A percentile compares a stretch with the other conserved stretches of the same genome.
Conservation (phyloP, 2,329 filamentous ascomycete species). For the Penicillium polonicum region DNA sequence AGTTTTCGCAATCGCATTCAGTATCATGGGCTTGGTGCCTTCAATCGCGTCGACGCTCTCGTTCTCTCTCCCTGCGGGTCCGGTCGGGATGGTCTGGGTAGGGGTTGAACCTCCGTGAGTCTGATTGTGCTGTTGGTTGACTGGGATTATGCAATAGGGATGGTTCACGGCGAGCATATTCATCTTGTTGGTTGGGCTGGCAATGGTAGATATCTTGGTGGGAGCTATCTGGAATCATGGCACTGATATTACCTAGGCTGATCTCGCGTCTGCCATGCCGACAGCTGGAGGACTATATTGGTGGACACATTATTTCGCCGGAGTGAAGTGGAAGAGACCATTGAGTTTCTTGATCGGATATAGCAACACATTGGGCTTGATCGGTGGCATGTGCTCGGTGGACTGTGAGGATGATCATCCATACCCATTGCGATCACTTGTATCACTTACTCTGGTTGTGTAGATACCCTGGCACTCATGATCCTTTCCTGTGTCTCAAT, state of each 20-base stretch:
- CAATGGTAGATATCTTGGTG: constrained; percentile 48
- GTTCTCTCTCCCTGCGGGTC: constrained; percentile 60
- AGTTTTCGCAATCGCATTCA: constrained; percentile 60
- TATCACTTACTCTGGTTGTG: background rate
- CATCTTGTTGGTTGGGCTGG: constrained; percentile 59
- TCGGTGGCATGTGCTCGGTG: constrained; percentile 62
- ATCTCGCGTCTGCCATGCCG: constrained; percentile 57
- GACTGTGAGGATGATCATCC: constrained; percentile 48
- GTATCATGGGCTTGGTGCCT: constrained; percentile 61
- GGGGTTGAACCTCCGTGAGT: constrained; percentile 1
- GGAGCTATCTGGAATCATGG: background rate
- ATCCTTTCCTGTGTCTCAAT: constrained; percentile 58
- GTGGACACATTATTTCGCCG: constrained; percentile 61
- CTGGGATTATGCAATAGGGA: constrained; percentile 11
- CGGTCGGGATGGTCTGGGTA: constrained; percentile 62
- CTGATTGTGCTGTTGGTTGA: background rate
- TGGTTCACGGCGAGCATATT: constrained; percentile 59
- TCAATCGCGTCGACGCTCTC: constrained; percentile 60
- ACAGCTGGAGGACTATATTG: constrained; percentile 60
- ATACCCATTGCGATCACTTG: background rate
- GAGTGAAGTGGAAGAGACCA: constrained; percentile 54
- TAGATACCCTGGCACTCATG: constrained; percentile 34
- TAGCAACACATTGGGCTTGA: constrained; percentile 59
- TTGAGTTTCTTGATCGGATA: constrained; percentile 61
- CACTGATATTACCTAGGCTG: constrained; percentile 37